Conservation (phyloP, 768 basidiomycete genomes). For the Cystobasidium tubakii region DNA sequence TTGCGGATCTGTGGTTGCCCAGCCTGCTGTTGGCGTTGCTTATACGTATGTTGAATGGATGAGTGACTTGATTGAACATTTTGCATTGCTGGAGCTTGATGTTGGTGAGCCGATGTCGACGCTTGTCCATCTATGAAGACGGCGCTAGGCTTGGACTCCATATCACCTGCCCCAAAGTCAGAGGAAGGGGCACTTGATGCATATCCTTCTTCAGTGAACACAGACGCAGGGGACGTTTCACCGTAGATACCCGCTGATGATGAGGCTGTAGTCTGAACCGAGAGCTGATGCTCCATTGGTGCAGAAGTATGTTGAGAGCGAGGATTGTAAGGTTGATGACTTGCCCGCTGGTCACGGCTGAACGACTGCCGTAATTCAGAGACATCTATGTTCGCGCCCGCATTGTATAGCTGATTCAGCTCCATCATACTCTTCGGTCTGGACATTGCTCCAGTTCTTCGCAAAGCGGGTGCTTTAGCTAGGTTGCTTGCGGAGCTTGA, state of each 20-base stretch:
- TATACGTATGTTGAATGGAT: conserved; percentile 22
- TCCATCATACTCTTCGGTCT: conserved; percentile 44
- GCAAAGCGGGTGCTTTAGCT: neutral
- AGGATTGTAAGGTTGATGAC: neutral
- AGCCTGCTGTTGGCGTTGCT: conserved; percentile 8
- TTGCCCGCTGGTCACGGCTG: neutral
- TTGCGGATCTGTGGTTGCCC: conserved; percentile 14
- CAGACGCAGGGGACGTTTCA: conserved; percentile 6
- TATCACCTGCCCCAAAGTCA: neutral
- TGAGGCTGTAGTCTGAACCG: neutral
- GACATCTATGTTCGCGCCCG: neutral
- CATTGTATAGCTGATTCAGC: conserved; percentile 37
- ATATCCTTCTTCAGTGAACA: conserved; percentile 11
- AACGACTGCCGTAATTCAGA: neutral
- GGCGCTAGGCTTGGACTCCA: neutral
- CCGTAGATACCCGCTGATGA: neutral
- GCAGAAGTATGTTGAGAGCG: neutral
- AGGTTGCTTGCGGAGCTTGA: neutral
- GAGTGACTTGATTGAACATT: neutral
- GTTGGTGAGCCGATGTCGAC: neutral
- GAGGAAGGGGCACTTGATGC: neutral
- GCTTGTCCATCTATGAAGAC: neutral
- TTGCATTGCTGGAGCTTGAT: neutral
- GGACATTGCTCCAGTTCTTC: conserved; percentile 17
- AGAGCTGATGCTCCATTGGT: neutral